Conservation (phyloP, 257 asterid genomes). For the Solanum bulbocastanum region DNA sequence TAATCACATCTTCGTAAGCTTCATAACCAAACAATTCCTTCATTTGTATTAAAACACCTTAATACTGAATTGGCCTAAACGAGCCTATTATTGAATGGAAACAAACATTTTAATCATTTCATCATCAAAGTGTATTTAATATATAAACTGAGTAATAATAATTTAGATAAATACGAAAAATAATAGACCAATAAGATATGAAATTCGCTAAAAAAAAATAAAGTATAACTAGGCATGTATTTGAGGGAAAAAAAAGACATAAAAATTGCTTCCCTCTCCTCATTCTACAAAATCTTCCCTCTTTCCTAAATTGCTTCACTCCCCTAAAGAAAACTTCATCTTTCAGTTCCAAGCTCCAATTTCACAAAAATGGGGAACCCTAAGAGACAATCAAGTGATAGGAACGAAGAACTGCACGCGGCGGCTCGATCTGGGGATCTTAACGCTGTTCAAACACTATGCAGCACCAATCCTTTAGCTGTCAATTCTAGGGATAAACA, state of each 20-base stretch:
- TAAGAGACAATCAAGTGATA: background rate
- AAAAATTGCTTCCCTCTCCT: background rate
- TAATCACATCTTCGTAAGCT: no score
- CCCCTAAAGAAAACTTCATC: background rate
- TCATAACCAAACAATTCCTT: background rate
- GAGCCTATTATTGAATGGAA: rapidly evolving
- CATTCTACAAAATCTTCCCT: background rate
- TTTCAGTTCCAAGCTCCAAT: background rate
- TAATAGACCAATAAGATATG: rapidly evolving
- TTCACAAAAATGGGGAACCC: conserved; percentile 28
- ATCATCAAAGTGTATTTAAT: background rate
- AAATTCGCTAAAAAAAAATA: no score
- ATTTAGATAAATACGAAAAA: rapidly evolving
- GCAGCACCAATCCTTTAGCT: conserved; percentile 71
- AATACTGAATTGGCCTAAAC: rapidly evolving
- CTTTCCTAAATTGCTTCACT: background rate
- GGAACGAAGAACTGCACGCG: conserved; percentile 47
- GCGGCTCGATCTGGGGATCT: conserved; percentile 92
- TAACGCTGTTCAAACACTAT: conserved; percentile 47
- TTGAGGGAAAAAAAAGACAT: background rate
- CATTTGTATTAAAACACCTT: background rate
- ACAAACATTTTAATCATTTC: background rate
- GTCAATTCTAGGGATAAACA: conserved; percentile 79
- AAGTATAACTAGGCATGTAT: background rate
- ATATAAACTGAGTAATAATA: background rate